phyloP scores from a whole-genome alignment of 495 filamentous ascomycete genomes.

The Podospora anserina region DNA sequence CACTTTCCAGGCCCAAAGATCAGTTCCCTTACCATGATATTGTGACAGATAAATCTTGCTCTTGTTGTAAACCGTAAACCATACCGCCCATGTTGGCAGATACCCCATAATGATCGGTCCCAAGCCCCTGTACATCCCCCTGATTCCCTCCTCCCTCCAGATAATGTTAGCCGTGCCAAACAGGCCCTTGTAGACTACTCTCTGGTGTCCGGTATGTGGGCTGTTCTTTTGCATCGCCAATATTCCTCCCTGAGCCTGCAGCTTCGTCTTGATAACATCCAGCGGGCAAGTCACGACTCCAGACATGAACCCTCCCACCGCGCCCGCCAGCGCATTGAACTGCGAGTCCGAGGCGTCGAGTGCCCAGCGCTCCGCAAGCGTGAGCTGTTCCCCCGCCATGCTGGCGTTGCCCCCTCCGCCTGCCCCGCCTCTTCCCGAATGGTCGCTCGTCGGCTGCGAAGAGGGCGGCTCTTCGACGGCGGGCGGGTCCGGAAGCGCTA shows the following conservation, averaged over 20 bases:
- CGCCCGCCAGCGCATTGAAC: slow-evolving; percentile 71
- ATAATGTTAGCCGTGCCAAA: slow-evolving; percentile 81
- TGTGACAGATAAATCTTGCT: slow-evolving; percentile 69
- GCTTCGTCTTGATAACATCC: slow-evolving; percentile 98
- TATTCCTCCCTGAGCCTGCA: slow-evolving; percentile 93
- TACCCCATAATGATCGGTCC: slow-evolving; percentile 94
- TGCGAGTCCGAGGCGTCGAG: slow-evolving; percentile 46
- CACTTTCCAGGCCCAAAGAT: slow-evolving; percentile 4
- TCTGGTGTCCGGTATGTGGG: slow-evolving; percentile 37
- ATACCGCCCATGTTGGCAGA: slow-evolving; percentile 96
- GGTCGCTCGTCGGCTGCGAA: slow-evolving; percentile 10
- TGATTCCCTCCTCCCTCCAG: slow-evolving; percentile 80
- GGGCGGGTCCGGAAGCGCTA: slow-evolving; percentile 18
- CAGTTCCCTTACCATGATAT: slow-evolving; percentile 54
- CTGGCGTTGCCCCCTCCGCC: slow-evolving; percentile 21
- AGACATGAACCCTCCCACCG: slow-evolving; percentile 81
- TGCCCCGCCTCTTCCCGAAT: slow-evolving; percentile 1
- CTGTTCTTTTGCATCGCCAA: slow-evolving; percentile 26
- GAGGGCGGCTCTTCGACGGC: slow-evolving; percentile 10
- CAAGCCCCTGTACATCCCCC: slow-evolving; percentile 88
- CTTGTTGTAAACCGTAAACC: slow-evolving; percentile 91
- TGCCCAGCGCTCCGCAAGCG: slow-evolving; percentile 56
- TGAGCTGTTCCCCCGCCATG: slow-evolving; percentile 41
- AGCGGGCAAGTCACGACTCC: slow-evolving; percentile 95
- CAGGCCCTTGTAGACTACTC: slow-evolving; percentile 75